Percentiles rank a stretch among this genome's conserved stretches.
phyloP scores from a whole-genome alignment of 2,329 filamentous ascomycete genomes.

The Niveomyces coronatus region DNA sequence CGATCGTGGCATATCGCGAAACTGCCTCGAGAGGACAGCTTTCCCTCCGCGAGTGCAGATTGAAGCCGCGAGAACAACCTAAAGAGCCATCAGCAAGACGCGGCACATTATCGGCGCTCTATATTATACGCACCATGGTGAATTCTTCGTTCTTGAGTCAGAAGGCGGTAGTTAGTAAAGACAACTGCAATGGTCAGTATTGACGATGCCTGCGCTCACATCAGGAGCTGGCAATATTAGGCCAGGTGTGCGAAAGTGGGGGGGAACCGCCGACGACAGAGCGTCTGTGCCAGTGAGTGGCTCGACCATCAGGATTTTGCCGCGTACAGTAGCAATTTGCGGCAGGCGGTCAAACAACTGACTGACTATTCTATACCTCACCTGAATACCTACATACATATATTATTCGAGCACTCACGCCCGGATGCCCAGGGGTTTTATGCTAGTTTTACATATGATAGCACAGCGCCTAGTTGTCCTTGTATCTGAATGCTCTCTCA shows the following conservation, averaged over 20 bases:
- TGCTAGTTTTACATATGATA: no score
- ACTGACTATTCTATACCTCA: no score
- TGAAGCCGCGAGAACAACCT: conserved; percentile 98
- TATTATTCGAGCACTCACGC: no score
- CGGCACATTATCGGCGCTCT: neutral
- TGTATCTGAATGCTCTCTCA: no score
- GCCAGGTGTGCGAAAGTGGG: conserved; percentile 14
- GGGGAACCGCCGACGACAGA: no score
- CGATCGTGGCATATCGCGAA: conserved; percentile 94
- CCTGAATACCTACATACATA: no score
- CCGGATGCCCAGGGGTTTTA: no score
- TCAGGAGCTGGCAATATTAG: conserved; percentile 11
- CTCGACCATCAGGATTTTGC: conserved; percentile 11
- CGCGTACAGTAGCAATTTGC: conserved; percentile 7
- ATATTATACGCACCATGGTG: conserved; percentile 28
- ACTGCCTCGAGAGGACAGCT: conserved; percentile 94
- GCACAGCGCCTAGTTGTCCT: no score
- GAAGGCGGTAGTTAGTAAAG: conserved; percentile 15
- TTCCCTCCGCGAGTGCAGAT: conserved; percentile 98
- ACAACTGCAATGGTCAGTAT: conserved; percentile 8
- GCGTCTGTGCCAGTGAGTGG: no score
- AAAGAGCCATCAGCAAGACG: conserved; percentile 16
- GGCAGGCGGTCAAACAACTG: conserved; percentile 9
- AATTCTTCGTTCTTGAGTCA: conserved; percentile 12
- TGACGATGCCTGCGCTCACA: conserved; percentile 8